These are phyloP conservation scores for Alopecurus myosuroides DNA, from an alignment of 176 grass and related monocot species.

Conservation along the genomic window DNA sequence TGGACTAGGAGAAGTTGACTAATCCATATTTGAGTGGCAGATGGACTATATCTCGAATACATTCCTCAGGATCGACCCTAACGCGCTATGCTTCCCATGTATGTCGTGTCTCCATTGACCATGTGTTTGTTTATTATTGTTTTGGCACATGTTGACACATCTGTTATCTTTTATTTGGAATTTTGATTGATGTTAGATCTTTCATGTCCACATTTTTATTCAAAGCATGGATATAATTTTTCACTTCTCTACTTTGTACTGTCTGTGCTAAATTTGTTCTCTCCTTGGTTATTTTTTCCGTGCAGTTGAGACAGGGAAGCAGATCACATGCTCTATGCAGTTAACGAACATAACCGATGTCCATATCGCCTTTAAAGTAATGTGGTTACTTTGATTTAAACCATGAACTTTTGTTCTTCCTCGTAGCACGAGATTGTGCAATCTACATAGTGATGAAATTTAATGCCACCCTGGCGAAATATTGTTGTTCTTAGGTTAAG, in stretches of 20 bases:
- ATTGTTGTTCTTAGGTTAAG: slow-evolving; percentile 53
- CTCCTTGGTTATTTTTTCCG: neutral
- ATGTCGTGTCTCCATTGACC: slow-evolving; percentile 4
- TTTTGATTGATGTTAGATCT: neutral
- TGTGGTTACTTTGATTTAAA: neutral
- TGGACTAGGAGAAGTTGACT: too few species aligned
- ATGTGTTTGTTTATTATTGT: slow-evolving; percentile 13
- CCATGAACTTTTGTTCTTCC: slow-evolving; percentile 5
- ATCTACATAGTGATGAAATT: neutral
- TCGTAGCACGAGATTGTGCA: neutral
- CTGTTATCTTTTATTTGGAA: neutral
- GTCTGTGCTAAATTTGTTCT: too few species aligned
- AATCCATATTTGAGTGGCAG: neutral
- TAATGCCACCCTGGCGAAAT: slow-evolving; percentile 7
- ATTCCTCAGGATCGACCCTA: slow-evolving; percentile 55
- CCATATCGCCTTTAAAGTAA: slow-evolving; percentile 77
- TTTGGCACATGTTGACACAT: slow-evolving; percentile 12
- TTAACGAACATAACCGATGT: slow-evolving; percentile 66
- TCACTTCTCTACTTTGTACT: too few species aligned
- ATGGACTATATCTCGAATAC: slow-evolving; percentile 38
- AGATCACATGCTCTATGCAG: slow-evolving; percentile 83
- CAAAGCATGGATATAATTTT: too few species aligned
- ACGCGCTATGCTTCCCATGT: slow-evolving; percentile 63
- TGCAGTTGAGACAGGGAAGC: slow-evolving; percentile 46
- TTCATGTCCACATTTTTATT: neutral